Evolutionary conservation across 345 rosid species (phyloP), one percentile per base, ranked within the genome.

Genomic region (Gossypioides kirkii): DNA sequence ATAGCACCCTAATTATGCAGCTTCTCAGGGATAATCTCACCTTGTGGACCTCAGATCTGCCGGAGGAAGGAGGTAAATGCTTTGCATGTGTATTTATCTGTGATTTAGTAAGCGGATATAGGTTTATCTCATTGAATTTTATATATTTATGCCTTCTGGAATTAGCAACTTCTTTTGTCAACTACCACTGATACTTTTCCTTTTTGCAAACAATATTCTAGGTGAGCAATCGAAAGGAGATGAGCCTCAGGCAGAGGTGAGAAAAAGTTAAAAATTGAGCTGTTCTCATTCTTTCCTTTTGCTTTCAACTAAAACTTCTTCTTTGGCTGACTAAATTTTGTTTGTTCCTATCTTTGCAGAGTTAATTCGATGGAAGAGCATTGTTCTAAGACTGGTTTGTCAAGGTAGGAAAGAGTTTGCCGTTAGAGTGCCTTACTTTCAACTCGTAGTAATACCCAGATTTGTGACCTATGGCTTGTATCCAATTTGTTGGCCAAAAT

Each of bases 11-110:
- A 11, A 90, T 90, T 76, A 87, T 92, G 98, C 96, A 90, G 74
- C 94, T 90, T 78, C 91, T 92, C 14, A 86, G 98, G 85, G 98
- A 92, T 77, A 90, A 90, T 75, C 93, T 90, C 82, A 84, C 94
- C 26, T 68, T 90, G 50, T 92, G 94, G 96, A 90, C 96, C 72
- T 82, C 96, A 4, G 94, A 90, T 85, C 77, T 90, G 73, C 90
- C 91, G 1, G 96, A 92, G 61, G 97, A 90, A 77, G 93, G 88
- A 85, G 97, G 97, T 90, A 79, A 83, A 7, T 72, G 28, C 54
- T 62, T 43, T 43, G 22, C 18, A 1, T 25, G 13, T 72, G 42
- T 72, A 6, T 32, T 1, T 36, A 9, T 18, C 49, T 8, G 14
- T 4, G 8, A 58, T 54, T 50, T 43, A 26, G 11, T 16, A 32